Evolutionary conservation across 495 filamentous ascomycete genomes (phyloP).

Genomic region (Paragyromitra xinjiangensis): DNA sequence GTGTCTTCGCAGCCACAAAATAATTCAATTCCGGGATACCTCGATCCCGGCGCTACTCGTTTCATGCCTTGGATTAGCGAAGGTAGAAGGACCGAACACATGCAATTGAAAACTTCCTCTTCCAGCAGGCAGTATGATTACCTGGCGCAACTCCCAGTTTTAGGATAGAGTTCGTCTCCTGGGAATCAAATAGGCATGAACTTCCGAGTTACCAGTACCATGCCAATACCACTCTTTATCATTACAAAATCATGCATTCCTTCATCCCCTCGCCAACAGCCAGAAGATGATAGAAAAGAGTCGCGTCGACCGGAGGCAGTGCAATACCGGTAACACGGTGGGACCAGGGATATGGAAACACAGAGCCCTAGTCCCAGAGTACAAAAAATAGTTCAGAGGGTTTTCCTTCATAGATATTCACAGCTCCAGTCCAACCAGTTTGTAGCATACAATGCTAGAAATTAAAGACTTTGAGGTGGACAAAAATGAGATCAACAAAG

Average conservation of each 20-base stretch:
- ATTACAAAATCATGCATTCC: background rate
- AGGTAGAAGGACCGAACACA: background rate
- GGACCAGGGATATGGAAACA: background rate
- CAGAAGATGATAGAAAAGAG: background rate
- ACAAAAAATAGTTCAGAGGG: background rate
- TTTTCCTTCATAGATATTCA: too few species aligned
- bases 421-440: too few species aligned
- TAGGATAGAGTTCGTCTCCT: background rate
- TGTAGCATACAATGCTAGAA: too few species aligned
- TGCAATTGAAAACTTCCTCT: background rate
- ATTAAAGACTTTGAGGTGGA: too few species aligned
- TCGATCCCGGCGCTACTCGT: background rate
- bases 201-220: background rate
- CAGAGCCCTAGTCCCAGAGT: background rate
- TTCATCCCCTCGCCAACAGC: background rate
- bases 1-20: background rate
- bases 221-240: background rate
- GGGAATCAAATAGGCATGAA: background rate
- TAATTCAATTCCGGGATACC: background rate
- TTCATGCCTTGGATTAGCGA: background rate
- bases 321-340: background rate
- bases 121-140: background rate
- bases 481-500: too few species aligned
- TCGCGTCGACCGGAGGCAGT: background rate
- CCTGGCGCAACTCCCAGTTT: background rate